Conservation (phyloP, 1,284 basidiomycete genomes). For the Cutaneotrichosporon arboriforme region DNA sequence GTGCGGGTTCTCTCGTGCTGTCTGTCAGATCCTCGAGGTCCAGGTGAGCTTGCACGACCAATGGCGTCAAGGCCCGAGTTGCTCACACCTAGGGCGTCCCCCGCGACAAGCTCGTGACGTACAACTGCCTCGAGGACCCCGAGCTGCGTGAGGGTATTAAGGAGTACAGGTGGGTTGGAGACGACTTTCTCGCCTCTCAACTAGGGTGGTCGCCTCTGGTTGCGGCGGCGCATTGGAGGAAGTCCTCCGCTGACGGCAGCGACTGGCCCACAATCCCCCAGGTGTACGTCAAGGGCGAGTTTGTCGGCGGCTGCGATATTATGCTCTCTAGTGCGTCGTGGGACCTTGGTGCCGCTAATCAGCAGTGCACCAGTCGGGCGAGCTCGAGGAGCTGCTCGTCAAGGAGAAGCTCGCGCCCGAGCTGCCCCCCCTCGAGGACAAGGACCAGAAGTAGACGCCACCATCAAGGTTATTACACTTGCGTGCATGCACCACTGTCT, state of each 20-base stretch:
- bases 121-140: conserved; percentile 80
- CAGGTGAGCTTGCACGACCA: conserved; percentile 57
- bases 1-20: conserved; percentile 89
- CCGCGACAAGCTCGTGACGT: conserved; percentile 72
- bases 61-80: not conserved
- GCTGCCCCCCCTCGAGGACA: conserved; percentile 36
- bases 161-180: conserved; percentile 76
- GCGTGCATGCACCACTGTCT: not conserved
- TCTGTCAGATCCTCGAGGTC: conserved; percentile 81
- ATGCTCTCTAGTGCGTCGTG: conserved; percentile 72
- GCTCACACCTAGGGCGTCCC: conserved; percentile 66
- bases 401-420: conserved; percentile 63
- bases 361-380: conserved; percentile 94
- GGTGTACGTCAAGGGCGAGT: conserved; percentile 89
- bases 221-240: too few relatives aligned
- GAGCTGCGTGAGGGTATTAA: conserved; percentile 72
- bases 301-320: conserved; percentile 95
- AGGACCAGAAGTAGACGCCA: conserved; percentile 7
- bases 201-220: not conserved
- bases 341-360: not conserved
- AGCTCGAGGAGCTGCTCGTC: conserved; percentile 76
- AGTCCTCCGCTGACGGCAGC: conserved; percentile 50
- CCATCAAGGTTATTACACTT: not conserved
- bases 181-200: not conserved
- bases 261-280: conserved; percentile 99